Conservation (phyloP, 495 filamentous ascomycete species). For the Lepraria neglecta region DNA sequence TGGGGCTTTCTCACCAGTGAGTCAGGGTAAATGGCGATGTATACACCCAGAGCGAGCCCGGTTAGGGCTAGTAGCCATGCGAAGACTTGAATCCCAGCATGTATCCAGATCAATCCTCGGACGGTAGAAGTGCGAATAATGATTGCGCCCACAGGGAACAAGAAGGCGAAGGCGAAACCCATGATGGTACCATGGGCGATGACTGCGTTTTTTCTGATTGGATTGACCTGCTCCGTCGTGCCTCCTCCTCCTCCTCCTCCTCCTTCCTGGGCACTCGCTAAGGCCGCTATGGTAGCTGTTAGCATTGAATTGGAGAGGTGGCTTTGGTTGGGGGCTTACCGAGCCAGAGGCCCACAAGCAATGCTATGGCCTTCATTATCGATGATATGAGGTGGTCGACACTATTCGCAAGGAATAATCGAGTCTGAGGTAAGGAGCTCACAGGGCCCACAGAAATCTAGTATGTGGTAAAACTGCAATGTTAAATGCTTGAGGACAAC, state of each 20-base stretch:
- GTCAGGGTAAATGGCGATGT: conserved; percentile 35
- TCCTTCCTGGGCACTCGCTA: conserved; percentile 6
- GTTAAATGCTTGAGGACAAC: no score
- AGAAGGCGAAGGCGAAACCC: conserved; percentile 34
- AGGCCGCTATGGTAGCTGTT: background rate
- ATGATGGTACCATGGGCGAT: conserved; percentile 42
- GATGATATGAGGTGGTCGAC: background rate
- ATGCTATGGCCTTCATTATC: background rate
- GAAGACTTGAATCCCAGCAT: conserved; percentile 53
- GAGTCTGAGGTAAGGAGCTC: no score
- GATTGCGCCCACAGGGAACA: conserved; percentile 44
- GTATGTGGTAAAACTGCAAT: no score
- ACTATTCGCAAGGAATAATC: background rate
- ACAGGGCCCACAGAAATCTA: background rate
- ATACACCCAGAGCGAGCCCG: conserved; percentile 58
- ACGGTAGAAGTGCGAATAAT: conserved; percentile 39
- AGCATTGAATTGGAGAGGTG: background rate
- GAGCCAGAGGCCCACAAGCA: background rate
- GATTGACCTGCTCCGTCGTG: background rate
- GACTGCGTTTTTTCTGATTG: conserved; percentile 24
- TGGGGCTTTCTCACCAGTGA: conserved; percentile 25
- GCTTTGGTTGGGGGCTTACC: background rate
- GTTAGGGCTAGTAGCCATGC: conserved; percentile 50
- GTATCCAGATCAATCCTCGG: conserved; percentile 37
- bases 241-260: background rate